These are phyloP conservation scores for Smallanthus sonchifolius DNA, from an alignment of 129 eudicot species.

Conservation along the genomic window DNA sequence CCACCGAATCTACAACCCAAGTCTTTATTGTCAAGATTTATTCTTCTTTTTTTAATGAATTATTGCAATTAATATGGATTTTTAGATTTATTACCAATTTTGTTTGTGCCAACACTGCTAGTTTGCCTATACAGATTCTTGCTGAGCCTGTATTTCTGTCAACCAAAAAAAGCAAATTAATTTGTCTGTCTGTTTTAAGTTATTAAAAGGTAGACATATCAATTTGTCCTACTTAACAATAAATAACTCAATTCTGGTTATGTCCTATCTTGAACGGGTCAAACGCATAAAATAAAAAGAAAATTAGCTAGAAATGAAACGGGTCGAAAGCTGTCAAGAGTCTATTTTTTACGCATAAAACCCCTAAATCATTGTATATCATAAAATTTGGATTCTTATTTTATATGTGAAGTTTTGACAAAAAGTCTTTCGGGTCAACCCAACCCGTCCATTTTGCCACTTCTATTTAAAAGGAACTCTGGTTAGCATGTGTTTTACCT, in stretches of 20 bases:
- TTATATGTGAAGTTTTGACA: neutral
- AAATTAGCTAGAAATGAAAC: neutral
- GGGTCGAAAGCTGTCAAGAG: neutral
- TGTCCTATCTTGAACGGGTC: neutral
- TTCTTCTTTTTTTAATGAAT: neutral
- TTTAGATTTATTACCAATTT: constrained; percentile 50
- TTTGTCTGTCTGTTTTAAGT: constrained; percentile 19
- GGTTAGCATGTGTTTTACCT: constrained; percentile 49
- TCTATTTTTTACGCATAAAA: neutral
- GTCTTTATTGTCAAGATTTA: constrained; percentile 12
- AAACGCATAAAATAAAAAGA: neutral
- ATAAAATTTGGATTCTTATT: neutral
- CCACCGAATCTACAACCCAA: constrained; percentile 31
- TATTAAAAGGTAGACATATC: neutral
- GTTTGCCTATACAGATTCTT: constrained; percentile 86
- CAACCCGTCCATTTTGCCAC: neutral
- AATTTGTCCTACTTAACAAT: too few relatives aligned
- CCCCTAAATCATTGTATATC: neutral
- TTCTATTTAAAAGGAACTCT: neutral
- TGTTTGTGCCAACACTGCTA: constrained; percentile 46
- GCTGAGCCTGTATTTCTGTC: constrained; percentile 95
- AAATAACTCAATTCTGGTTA: neutral
- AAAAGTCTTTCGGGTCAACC: neutral
- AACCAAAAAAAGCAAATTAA: constrained; percentile 21
- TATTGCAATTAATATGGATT: neutral